Evolutionary conservation across 495 filamentous ascomycete species (phyloP).

Genomic region (Podospora anserina): DNA sequence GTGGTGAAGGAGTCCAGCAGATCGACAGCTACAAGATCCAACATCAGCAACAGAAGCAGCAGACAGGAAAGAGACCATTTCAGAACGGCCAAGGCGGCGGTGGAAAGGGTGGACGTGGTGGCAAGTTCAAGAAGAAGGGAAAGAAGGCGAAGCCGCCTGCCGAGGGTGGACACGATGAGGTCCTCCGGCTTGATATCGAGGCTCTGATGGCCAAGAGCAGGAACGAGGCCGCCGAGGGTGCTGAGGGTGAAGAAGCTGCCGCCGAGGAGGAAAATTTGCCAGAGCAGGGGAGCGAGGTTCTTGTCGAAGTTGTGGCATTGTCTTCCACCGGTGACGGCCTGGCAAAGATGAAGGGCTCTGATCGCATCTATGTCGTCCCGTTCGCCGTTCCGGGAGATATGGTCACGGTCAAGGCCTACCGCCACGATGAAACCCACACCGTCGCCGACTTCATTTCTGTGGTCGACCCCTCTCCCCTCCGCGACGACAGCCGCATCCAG

Average conservation of each 20-base stretch:
- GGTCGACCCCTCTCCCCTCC: slow-evolving; percentile 64
- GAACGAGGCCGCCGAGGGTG: slow-evolving; percentile 26
- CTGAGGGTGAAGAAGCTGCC: slow-evolving; percentile 17
- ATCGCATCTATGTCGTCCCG: slow-evolving; percentile 83
- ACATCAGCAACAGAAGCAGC: slow-evolving; percentile 9
- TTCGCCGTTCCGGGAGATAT: slow-evolving; percentile 81
- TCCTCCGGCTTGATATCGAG: slow-evolving; percentile 68
- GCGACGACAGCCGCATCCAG: slow-evolving; percentile 70
- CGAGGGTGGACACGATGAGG: slow-evolving; percentile 62
- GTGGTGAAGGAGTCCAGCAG: neutral
- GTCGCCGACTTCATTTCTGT: slow-evolving; percentile 79
- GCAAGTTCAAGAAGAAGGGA: slow-evolving; percentile 24
- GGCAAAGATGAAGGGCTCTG: slow-evolving; percentile 59
- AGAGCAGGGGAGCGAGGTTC: slow-evolving; percentile 68
- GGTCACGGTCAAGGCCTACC: slow-evolving; percentile 73
- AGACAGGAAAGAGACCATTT: slow-evolving; percentile 14
- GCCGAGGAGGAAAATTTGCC: slow-evolving; percentile 47
- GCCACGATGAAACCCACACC: slow-evolving; percentile 55
- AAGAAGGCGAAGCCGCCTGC: slow-evolving; percentile 25
- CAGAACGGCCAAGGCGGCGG: slow-evolving; percentile 1
- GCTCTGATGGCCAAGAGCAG: slow-evolving; percentile 54
- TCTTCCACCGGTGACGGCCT: slow-evolving; percentile 91
- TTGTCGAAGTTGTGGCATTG: slow-evolving; percentile 69
- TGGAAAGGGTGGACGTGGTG: neutral
- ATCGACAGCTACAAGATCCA: slow-evolving; percentile 9